Evolutionary conservation across 768 basidiomycete species (phyloP).

Genomic region (Melanogaster broomeanus): DNA sequence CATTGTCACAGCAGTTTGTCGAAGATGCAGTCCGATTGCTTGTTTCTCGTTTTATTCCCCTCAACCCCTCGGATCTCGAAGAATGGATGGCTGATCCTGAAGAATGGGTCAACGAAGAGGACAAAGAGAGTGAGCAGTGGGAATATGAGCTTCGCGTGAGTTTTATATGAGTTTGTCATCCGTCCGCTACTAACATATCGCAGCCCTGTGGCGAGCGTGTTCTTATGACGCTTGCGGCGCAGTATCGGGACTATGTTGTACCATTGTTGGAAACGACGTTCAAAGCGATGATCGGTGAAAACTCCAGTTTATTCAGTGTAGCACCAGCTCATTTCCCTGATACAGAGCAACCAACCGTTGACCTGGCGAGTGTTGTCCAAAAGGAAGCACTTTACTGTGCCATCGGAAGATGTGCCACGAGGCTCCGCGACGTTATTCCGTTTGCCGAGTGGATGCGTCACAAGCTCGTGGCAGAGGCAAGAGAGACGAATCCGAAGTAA

Average conservation of each 20-base stretch:
- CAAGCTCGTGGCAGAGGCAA: slow-evolving; percentile 60
- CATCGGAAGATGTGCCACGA: slow-evolving; percentile 75
- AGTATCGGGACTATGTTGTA: slow-evolving; percentile 68
- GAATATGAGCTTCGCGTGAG: slow-evolving; percentile 88
- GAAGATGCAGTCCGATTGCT: slow-evolving; percentile 74
- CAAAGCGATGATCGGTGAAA: slow-evolving; percentile 57
- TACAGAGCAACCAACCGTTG: slow-evolving; percentile 46
- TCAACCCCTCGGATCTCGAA: slow-evolving; percentile 80
- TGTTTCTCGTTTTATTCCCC: slow-evolving; percentile 81
- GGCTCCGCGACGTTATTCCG: slow-evolving; percentile 61
- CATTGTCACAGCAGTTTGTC: slow-evolving; percentile 68
- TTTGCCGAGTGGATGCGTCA: slow-evolving; percentile 71
- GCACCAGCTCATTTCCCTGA: background rate
- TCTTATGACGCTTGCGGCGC: slow-evolving; percentile 71
- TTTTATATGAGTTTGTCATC: slow-evolving; percentile 7
- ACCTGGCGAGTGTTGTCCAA: slow-evolving; percentile 64
- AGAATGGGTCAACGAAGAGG: slow-evolving; percentile 91
- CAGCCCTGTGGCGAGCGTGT: slow-evolving; percentile 96
- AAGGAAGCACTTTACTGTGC: slow-evolving; percentile 91
- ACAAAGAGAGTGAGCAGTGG: slow-evolving; percentile 90
- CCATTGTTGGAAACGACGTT: slow-evolving; percentile 66
- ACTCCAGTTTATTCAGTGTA: background rate
- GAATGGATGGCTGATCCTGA: slow-evolving; percentile 89
- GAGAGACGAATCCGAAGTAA: slow-evolving; percentile 59
- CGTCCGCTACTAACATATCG: background rate